phyloP scores from a whole-genome alignment of 2,329 filamentous ascomycete species.

The Didymellaceae sp. region DNA sequence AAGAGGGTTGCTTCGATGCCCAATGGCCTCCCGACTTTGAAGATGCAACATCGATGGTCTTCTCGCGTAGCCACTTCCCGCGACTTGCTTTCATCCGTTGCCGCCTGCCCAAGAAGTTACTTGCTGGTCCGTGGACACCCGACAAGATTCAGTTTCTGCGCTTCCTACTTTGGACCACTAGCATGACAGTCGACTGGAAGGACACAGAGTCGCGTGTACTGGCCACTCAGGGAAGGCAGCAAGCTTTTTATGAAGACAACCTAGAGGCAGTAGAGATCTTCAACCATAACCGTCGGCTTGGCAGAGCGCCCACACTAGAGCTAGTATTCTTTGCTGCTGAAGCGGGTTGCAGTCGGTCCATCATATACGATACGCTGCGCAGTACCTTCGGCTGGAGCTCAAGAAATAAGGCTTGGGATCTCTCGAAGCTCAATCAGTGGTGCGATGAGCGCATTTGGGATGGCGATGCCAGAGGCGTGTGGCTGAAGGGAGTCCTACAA shows the following conservation, averaged over 20 bases:
- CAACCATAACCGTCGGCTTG: conserved; percentile 42
- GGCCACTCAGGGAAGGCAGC: conserved; percentile 26
- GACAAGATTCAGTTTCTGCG: conserved; percentile 40
- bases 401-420: conserved; percentile 20
- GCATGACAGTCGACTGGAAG: conserved; percentile 43
- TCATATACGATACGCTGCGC: conserved; percentile 41
- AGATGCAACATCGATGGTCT: conserved; percentile 37
- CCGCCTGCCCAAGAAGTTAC: conserved; percentile 39
- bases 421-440: conserved; percentile 34
- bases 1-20: conserved; percentile 35
- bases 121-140: conserved; percentile 35
- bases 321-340: conserved; percentile 39
- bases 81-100: conserved; percentile 36
- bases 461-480: conserved; percentile 34
- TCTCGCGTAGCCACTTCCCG: conserved; percentile 37
- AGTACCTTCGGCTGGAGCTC: conserved; percentile 28
- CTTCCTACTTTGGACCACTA: conserved; percentile 40
- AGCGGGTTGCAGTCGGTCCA: conserved; percentile 38
- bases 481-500: conserved; percentile 36
- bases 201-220: conserved; percentile 18
- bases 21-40: conserved; percentile 43
- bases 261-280: conserved; percentile 45
- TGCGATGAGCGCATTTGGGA: conserved; percentile 27
- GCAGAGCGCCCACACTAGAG: conserved; percentile 30
- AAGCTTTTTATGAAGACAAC: conserved; percentile 36